Base-by-base conservation (phyloP, 2,329 filamentous ascomycete species). In the Sporothrix luriei region DNA sequence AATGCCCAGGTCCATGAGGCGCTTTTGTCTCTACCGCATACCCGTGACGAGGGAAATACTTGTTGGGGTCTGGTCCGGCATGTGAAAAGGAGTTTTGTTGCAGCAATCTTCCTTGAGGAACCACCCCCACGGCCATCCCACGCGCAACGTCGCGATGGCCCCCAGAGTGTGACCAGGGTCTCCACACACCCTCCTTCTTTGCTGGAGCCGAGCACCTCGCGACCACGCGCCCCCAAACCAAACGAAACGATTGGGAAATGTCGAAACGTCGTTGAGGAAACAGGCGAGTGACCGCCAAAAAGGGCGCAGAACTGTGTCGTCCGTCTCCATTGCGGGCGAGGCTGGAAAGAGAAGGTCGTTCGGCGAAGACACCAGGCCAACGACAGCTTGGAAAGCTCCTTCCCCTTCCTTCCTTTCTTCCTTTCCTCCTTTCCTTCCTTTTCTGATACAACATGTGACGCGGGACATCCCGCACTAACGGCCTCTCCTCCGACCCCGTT, bases 51-150 rank as follows among this genome's bases (percentile, higher is more conserved):
- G 26, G 46, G 2, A 38, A 1, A 4, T n/a, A 40, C 9, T 48
- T 52, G 62, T 48, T 48, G 48, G 48, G 46, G 61, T 33, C 54
- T 14, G 38, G 14, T 33, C 54, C 24, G 38, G 14, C 33, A 33
- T 33, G 33, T 33, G 33, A 4, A 7, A 33, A 33, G 33, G 33
- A 33, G 6, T 1, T n/a, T 24, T 16, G 24, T 59, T 40, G 11
- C 26, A 11, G 14, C 6, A 33, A 9, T 9, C 33, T 33, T 33
- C 5, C 5, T 9, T 6, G 6, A 33, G 16, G 19, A 43, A 33
- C 3, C n/a, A n/a, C 65, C 65, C 65, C 65, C 65, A 67, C 65
- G 38, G 33, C 19, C 65, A 67, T 67, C 65, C 65, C 65, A 21
- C 65, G 65, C 52, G 21, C 29, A 29, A 9, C 46, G 43, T 24